These are phyloP conservation scores for Primulina tabacum DNA, from an alignment of 257 asterid species.

Conservation along the genomic window DNA sequence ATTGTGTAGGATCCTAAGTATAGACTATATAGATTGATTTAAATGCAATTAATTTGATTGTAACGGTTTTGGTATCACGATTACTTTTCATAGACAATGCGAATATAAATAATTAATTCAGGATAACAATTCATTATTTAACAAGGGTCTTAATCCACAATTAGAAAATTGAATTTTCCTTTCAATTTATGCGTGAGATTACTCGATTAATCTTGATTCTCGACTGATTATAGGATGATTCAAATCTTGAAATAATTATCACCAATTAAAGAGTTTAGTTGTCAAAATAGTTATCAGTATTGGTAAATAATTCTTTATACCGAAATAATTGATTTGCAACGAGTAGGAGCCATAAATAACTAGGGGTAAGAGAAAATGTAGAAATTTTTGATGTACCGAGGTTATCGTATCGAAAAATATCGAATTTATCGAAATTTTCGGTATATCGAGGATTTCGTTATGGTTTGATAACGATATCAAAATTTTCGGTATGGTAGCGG, in stretches of 20 bases:
- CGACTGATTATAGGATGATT: background rate
- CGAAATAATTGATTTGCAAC: background rate
- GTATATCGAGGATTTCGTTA: too few species aligned
- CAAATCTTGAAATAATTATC: slow-evolving; percentile 3
- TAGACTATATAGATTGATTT: background rate
- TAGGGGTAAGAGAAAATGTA: too few species aligned
- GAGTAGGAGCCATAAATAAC: too few species aligned
- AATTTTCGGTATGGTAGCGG: too few species aligned
- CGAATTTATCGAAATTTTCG: too few species aligned
- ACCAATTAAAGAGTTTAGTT: background rate
- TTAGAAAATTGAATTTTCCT: background rate
- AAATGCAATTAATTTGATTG: too few species aligned
- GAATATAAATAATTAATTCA: background rate
- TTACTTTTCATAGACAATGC: background rate
- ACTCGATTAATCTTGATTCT: background rate
- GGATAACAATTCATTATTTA: too few species aligned
- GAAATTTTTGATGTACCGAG: too few species aligned
- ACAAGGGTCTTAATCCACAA: background rate
- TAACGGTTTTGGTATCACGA: background rate
- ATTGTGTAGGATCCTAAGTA: background rate
- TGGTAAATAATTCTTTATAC: background rate
- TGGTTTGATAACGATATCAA: too few species aligned
- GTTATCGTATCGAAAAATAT: too few species aligned
- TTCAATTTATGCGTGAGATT: background rate
- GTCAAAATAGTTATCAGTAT: background rate